Evolutionary conservation across 306 rosid genomes (phyloP), one percentile per base, ranked within the genome.

Genomic region (Cotoneaster glaucophyllus): DNA sequence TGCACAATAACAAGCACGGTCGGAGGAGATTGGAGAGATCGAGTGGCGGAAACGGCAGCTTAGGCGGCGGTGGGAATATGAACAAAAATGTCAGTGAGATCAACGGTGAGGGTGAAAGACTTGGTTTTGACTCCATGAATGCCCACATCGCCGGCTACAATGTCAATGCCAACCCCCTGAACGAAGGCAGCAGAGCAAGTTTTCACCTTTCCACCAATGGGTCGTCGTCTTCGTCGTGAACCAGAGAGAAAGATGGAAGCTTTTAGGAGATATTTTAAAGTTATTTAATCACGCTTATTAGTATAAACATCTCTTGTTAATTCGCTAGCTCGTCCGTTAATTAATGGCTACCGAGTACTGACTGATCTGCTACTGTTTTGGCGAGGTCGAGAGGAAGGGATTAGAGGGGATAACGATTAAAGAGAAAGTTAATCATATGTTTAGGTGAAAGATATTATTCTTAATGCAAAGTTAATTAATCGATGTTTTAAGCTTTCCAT

Each of bases 1-100:
- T 93, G 97, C 97, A 91, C 79, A 93, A 93, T 57, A 93, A 93
- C 85, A 93, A 93, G 88, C 86, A 90, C 85, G 83, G 70, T n/a
- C 65, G 83, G 82, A 91, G 84, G 82, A 87, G 24, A 71, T 37
- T 85, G 18, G 54, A 69, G n/a, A 41, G 59, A 25, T 64, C 44
- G 19, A 15, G 14, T 10, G 32, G 64, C 18, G 18, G 14, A 1
- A 19, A 19, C n/a, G 3, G 59, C 59, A 29, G 64, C 62, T 1
- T 8, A 24, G 25, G 31, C 32, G 31, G 8, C 31, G 65, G 32
- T 6, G 34, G 32, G 66, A 57, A 57, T 57, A 8, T 57, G 62
- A 34, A 71, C 5, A 31, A 21, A 48, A 45, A 48, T 13, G 53
- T 19, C 5, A 26, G 65, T 53, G 81, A 34, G 19, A 67, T 59